Evolutionary conservation across 192 early-diverging fungal genomes (phyloP).

Genomic region (Coemansia sp.): DNA sequence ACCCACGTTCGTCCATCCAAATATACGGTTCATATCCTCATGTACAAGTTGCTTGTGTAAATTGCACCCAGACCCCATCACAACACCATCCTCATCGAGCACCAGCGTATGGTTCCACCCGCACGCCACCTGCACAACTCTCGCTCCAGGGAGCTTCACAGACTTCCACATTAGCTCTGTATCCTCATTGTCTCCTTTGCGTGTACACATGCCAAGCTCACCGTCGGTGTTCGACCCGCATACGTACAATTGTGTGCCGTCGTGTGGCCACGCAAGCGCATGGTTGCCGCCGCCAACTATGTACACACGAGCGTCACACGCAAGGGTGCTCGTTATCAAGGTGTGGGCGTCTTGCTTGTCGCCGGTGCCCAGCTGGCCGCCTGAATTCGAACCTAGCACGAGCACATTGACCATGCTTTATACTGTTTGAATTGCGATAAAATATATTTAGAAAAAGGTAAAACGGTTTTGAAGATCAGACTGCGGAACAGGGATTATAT

Average conservation of each 20-base stretch:
- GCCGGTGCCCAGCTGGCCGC: slow-evolving; percentile 48
- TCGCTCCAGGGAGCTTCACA: slow-evolving; percentile 5
- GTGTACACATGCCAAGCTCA: slow-evolving; percentile 18
- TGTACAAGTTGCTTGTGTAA: slow-evolving; percentile 37
- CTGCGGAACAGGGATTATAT: too few species aligned
- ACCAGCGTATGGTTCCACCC: slow-evolving; percentile 54
- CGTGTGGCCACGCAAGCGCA: slow-evolving; percentile 24
- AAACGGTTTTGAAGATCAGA: too few species aligned
- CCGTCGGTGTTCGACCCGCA: slow-evolving; percentile 44
- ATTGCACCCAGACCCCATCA: slow-evolving; percentile 29
- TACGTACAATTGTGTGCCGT: slow-evolving; percentile 17
- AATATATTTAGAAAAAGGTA: too few species aligned
- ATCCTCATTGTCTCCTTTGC: neutral
- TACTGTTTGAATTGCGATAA: neutral
- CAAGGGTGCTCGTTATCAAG: slow-evolving; percentile 5
- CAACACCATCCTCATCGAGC: slow-evolving; percentile 15
- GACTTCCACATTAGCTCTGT: slow-evolving; percentile 16
- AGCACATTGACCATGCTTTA: slow-evolving; percentile 17
- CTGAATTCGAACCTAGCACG: slow-evolving; percentile 51
- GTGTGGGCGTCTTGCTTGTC: slow-evolving; percentile 33
- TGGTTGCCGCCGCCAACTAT: slow-evolving; percentile 53
- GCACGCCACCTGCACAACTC: slow-evolving; percentile 28
- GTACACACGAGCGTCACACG: neutral
- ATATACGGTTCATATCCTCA: neutral
- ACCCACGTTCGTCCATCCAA: neutral